Base-by-base conservation (phyloP, 2,329 filamentous ascomycete species). In the Hypocrella siamensis region DNA sequence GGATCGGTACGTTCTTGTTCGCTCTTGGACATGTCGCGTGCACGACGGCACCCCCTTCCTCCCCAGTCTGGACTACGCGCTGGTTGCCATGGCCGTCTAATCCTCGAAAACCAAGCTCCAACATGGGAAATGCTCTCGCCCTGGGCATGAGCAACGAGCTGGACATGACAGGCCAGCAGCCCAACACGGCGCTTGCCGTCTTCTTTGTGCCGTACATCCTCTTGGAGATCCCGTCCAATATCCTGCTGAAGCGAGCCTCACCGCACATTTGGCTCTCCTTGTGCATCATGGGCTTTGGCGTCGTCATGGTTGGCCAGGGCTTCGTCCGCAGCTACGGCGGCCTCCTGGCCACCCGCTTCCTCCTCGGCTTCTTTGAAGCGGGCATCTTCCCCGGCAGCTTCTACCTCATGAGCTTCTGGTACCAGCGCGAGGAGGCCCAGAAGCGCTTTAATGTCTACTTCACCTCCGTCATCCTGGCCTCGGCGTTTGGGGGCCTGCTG, bases 361-460 rank as follows among this genome's bases (percentile, higher is more conserved):
- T 43, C 3, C 33, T 44, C 10, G 42, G 42, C 3, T 21, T 40
- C n/a, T 44, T 44, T 28, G 42, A 44, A 21, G 40, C 42, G 17
- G 39, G 70, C 3, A 54, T 75, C 0, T 70, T 68, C 37, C 68
- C 67, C 0, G 70, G 69, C 6, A 63, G 77, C 54, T 38, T 66
- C 46, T 32, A 65, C 50, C 74, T 77, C 38, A 57, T 80, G 0
- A 72, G 67, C 0, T 77, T 70, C 41, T 81, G 75, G 75, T 82
- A 80, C 31, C 45, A 43, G 29, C 38, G 38, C 6, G 35, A 37
- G 8, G 46, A 50, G 33, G 40, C 46, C 33, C 37, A 38, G 6
- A 56, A 73, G 15, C 57, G 71, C 11, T 74, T 70, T 31, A 43
- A 37, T 16, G 40, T 78, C 18, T 79, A 80, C 58, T 81, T 80